Percentiles rank a stretch among this genome's conserved stretches.
Evolutionary conservation across 139 green algal genomes (phyloP).

Genomic region (Closterium sp.): DNA sequence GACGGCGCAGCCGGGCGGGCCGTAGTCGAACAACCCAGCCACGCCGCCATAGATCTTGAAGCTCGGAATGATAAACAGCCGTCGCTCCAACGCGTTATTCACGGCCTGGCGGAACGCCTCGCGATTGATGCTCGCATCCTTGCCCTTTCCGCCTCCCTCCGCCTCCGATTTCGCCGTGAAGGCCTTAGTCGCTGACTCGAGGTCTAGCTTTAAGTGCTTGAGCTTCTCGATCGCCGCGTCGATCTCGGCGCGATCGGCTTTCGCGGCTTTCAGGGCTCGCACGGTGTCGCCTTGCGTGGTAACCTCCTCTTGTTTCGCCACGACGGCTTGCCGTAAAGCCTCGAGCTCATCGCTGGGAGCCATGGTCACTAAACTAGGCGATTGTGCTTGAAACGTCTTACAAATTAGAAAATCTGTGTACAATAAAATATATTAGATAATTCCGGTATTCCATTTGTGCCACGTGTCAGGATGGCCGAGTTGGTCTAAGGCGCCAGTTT

Average conservation of each 20-base stretch:
- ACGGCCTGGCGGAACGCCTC: constrained; percentile 66
- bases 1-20: constrained; percentile 92
- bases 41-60: constrained; percentile 98
- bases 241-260: constrained; percentile 73
- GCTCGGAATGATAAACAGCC: constrained; percentile 94
- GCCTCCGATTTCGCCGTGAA: constrained; percentile 64
- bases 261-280: constrained; percentile 82
- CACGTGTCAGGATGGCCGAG: not conserved
- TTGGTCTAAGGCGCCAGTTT: not conserved
- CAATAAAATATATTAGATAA: too few species aligned
- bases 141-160: not conserved
- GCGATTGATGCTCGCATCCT: constrained; percentile 80
- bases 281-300: constrained; percentile 84
- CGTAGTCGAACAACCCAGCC: constrained; percentile 97
- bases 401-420: not conserved
- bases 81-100: constrained; percentile 77
- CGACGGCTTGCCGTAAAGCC: constrained; percentile 49
- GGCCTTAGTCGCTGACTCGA: constrained; percentile 58
- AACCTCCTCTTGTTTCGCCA: constrained; percentile 67
- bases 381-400: not conserved
- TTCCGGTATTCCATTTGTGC: too few species aligned
- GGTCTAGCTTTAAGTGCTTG: constrained; percentile 79
- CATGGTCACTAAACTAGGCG: constrained; percentile 5
- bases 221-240: constrained; percentile 79
- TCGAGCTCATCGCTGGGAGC: constrained; percentile 14